Evolutionary conservation across 768 basidiomycete genomes (phyloP), one percentile per base, ranked within the genome.

Genomic region (Mycena latifolia): DNA sequence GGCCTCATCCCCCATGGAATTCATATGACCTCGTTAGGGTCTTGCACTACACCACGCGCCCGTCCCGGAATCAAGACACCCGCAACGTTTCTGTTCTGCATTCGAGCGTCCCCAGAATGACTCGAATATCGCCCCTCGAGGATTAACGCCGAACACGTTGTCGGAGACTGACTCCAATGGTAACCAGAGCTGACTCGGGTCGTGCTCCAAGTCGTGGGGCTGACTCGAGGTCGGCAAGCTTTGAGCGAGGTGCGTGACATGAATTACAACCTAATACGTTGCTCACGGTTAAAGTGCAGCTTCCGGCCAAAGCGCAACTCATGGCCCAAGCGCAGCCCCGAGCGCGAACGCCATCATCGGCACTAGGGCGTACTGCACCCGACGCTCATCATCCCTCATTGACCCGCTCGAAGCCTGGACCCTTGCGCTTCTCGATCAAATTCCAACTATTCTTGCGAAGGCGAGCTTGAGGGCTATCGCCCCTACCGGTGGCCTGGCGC

Each of bases 401-500:
- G 56, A 60, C 64, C 57, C 53, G 65, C 54, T 50, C 10, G 43
- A 59, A 39, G 51, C 46, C 31, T 39, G 45, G 46, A 8, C 37
- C 20, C 33, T 17, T 28, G n/a, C 12, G 52, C 46, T 51, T 35
- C 48, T 4, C 55, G n/a, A 59, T 53, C 59, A 60, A 55, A 48
- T 54, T 33, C 48, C 17, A 53, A 28, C n/a, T 61, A 55, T 66
- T 55, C 52, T 65, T 46, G 47, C 51, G n/a, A n/a, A n/a, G n/a
- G n/a, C n/a, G n/a, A n/a, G 2, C 15, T n/a, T 37, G 20, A 47
- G 45, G 57, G 56, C 47, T 7, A 59, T 3, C 22, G 35, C 20
- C 28, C n/a, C 52, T 54, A 45, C 65, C 58, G 54, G 53, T 61
- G 45, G 27, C 28, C 58, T 55, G 65, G 65, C 39, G 64, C 50